Conservation (phyloP, 192 early-diverging fungal species). For the Mortierella alpina region DNA sequence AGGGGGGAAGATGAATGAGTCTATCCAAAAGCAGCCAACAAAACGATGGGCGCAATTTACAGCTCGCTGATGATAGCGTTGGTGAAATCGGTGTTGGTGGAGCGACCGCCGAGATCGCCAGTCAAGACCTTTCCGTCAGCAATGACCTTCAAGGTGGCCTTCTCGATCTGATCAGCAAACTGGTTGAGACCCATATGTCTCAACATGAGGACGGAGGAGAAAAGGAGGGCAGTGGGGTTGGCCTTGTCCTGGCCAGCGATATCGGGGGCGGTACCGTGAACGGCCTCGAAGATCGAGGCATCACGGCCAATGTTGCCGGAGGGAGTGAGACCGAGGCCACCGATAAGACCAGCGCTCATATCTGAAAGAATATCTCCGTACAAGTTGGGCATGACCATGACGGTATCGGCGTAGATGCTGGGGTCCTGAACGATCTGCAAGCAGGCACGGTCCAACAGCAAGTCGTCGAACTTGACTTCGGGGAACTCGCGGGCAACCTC, state of each 20-base stretch:
- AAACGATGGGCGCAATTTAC: constrained; percentile 11
- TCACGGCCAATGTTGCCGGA: constrained; percentile 99
- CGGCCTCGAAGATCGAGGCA: constrained; percentile 97
- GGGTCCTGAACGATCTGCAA: constrained; percentile 94
- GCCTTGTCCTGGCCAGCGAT: constrained; percentile 88
- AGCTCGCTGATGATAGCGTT: constrained; percentile 84
- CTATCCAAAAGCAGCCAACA: not conserved
- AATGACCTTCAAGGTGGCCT: constrained; percentile 93
- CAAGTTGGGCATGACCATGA: constrained; percentile 99
- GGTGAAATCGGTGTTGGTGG: constrained; percentile 87
- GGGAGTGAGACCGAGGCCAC: constrained; percentile 97
- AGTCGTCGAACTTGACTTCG: constrained; percentile 90
- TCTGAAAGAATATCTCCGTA: constrained; percentile 99
- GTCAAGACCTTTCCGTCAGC: constrained; percentile 91
- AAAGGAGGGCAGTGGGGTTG: constrained; percentile 76
- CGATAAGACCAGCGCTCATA: constrained; percentile 97
- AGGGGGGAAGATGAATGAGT: not conserved
- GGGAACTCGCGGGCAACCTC: constrained; percentile 94
- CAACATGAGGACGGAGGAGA: constrained; percentile 98
- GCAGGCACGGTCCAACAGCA: constrained; percentile 94
- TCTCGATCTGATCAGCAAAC: constrained; percentile 88
- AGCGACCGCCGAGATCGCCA: constrained; percentile 89
- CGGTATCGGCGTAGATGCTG: constrained; percentile 85
- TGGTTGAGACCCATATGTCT: constrained; percentile 90
- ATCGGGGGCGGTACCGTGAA: constrained; percentile 96